Evolutionary conservation across 2,329 filamentous ascomycete genomes (phyloP).

Genomic region (Colletotrichum sp.): DNA sequence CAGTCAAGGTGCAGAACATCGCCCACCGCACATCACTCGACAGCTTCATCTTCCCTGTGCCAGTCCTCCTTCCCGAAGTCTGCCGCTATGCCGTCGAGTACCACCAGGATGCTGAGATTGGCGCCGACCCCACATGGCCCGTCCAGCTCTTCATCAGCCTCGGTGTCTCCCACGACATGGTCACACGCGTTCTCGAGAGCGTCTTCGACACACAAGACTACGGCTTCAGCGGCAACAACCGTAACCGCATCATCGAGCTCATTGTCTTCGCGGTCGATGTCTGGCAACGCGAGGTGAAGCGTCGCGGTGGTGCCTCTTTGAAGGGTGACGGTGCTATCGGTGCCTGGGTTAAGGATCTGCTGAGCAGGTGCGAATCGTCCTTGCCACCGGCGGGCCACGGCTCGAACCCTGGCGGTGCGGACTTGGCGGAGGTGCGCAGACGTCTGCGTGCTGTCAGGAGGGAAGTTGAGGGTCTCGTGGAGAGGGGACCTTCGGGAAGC

Average conservation of each 20-base stretch:
- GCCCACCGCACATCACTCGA: constrained; percentile 69
- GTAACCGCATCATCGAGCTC: constrained; percentile 59
- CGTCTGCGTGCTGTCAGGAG: constrained; percentile 47
- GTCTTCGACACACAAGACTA: constrained; percentile 65
- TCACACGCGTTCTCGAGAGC: constrained; percentile 60
- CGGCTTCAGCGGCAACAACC: constrained; percentile 58
- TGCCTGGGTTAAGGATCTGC: constrained; percentile 53
- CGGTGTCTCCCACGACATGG: constrained; percentile 61
- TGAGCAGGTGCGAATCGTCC: constrained; percentile 54
- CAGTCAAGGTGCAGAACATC: constrained; percentile 67
- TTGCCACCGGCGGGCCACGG: constrained; percentile 43
- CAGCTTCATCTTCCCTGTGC: constrained; percentile 70
- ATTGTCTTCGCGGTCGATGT: constrained; percentile 54
- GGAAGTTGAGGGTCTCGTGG: constrained; percentile 48
- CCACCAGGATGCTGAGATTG: constrained; percentile 62
- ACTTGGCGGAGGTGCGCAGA: constrained; percentile 48
- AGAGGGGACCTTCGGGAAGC: constrained; percentile 45
- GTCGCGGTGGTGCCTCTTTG: constrained; percentile 44
- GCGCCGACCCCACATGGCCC: constrained; percentile 63
- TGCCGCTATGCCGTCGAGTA: constrained; percentile 67
- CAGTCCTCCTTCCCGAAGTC: constrained; percentile 64
- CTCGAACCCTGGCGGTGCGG: constrained; percentile 49
- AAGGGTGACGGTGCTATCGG: constrained; percentile 43
- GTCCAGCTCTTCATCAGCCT: constrained; percentile 61
- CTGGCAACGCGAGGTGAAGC: constrained; percentile 56